Evolutionary conservation across 495 filamentous ascomycete genomes (phyloP), one percentile per base, ranked within the genome.

Genomic region (Talaromyces proteolyticus): DNA sequence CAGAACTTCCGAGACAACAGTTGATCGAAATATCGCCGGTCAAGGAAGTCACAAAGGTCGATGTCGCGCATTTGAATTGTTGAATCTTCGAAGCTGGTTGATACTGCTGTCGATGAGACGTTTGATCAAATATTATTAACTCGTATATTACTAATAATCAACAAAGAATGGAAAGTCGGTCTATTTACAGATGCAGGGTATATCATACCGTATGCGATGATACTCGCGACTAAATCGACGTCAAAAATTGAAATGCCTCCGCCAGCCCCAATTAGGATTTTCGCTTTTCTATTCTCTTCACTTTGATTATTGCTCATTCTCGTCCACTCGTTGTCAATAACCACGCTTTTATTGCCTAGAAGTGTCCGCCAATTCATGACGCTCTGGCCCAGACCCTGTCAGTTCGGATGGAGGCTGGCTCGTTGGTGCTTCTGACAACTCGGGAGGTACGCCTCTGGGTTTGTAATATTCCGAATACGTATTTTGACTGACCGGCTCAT

Each of bases 321-420:
- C 29, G 4, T 34, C 29, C n/a, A 14, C 4, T 34, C 29, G 29
- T 34, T 34, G 29, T 14, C 8, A 1, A 34, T 4, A 34, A 14
- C 8, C 29, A 34, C 14, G 29, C 14, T 21, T n/a, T 2, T 40
- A n/a, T 17, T 20, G 6, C 17, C 36, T 49, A n/a, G 37, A 40
- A 21, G 34, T 49, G 26, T 49, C 47, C 18, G 47, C 47, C 47
- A 49, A 39, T 22, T 49, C 47, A 25, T 39, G 19, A 2, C 34
- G 11, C n/a, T 1, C 3, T 11, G 34, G 47, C 19, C 22, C 37
- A 25, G 34, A 41, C 7, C 37, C 47, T 24, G 36, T 4, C 37
- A 49, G 20, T 20, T 49, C 47, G 2, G 47, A 20, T 16, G 36
- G n/a, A 11, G 20, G 5, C 10, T 29, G n/a, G 22, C 24, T 16